Evolutionary conservation across 2,329 filamentous ascomycete species (phyloP), one percentile per base, ranked within the genome.

Genomic region (Eutypa lata): DNA sequence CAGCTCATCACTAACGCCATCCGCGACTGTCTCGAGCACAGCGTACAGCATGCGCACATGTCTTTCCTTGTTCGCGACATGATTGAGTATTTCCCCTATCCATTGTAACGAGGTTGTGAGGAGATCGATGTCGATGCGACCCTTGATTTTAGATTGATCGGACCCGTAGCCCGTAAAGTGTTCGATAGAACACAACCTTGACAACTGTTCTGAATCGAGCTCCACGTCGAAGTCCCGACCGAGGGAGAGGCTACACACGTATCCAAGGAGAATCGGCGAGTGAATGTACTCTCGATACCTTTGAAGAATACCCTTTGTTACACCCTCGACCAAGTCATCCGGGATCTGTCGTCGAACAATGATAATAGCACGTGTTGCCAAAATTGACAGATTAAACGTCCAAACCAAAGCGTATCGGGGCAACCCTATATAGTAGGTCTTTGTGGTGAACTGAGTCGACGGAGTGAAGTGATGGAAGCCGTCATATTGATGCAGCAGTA

Each of bases 401-500:
- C 63, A 65, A n/a, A 61, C 49, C 14, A 64, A 52, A 18, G 57
- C 60, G 35, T 61, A 64, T 37, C 52, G 57, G 2, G 63, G 58
- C 10, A 56, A 60, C 22, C 61, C 63, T 37, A 65, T 38, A 47
- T 58, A 64, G 31, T 56, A 58, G 6, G 62, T 65, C 47, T 58
- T 53, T 31, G 54, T 37, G 21, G 37, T 8, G 7, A 44, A 16
- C 4, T 47, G 24, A 3, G 52, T 31, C 6, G 53, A 54, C 14
- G 51, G 49, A 28, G 48, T 14, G 38, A 50, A 53, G 33, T 45
- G 52, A 42, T 64, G 63, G 37, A 63, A 64, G 4, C 63, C 63
- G 24, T 64, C 61, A 49, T 64, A 64, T 21, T 62, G 60, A 47
- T 56, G 58, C 16, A 55, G 58, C 8, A 65, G 28, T n/a, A 65